phyloP scores from a whole-genome alignment of 108 stramenopile genomes.

The Fragilaria radians region DNA sequence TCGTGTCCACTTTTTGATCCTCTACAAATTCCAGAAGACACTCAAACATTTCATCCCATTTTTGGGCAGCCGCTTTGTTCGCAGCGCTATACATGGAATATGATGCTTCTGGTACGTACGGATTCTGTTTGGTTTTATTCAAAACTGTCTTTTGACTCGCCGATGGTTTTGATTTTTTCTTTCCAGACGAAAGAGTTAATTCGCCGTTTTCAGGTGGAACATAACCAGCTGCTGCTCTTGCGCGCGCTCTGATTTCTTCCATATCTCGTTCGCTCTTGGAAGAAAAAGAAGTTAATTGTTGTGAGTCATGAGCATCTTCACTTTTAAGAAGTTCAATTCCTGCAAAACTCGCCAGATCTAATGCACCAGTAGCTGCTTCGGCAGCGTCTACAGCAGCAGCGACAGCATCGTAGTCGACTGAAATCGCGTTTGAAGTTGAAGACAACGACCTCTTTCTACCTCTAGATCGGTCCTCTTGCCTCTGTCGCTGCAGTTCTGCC shows the following conservation, averaged over 20 bases:
- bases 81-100: slow-evolving; percentile 10
- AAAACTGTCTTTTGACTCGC: background rate
- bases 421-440: slow-evolving; percentile 23
- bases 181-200: slow-evolving; percentile 15
- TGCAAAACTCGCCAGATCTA: slow-evolving; percentile 30
- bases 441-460: slow-evolving; percentile 24
- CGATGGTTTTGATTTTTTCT: slow-evolving; percentile 26
- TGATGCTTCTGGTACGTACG: slow-evolving; percentile 1
- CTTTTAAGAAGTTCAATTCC: background rate
- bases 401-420: slow-evolving; percentile 75
- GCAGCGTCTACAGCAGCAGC: slow-evolving; percentile 69
- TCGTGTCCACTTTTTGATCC: slow-evolving; percentile 46
- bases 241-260: slow-evolving; percentile 61
- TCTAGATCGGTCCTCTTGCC: slow-evolving; percentile 1
- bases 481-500: background rate
- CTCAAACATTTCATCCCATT: slow-evolving; percentile 86
- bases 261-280: slow-evolving; percentile 52
- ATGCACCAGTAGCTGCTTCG: slow-evolving; percentile 55
- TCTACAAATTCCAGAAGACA: slow-evolving; percentile 64
- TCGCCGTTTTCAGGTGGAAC: slow-evolving; percentile 34
- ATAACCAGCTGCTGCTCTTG: slow-evolving; percentile 76
- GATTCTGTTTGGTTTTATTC: background rate
- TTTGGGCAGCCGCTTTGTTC: slow-evolving; percentile 49
- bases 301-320: slow-evolving; percentile 17
- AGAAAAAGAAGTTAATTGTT: slow-evolving; percentile 38